phyloP scores from a whole-genome alignment of 306 rosid genomes.

The Cyclanthera cordifolia region DNA sequence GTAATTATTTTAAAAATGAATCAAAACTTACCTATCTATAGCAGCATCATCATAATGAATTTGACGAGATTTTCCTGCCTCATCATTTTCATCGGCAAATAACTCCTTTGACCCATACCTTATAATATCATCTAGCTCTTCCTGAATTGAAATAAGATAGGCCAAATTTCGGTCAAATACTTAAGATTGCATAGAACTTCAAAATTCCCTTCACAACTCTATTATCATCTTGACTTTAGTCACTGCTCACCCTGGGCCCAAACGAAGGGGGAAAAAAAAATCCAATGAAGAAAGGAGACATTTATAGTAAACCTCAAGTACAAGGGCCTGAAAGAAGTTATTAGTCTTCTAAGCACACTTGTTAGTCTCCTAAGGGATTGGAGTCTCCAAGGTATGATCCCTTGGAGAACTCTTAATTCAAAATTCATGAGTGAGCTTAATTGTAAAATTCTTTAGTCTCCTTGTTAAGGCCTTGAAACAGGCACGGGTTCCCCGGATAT shows the following conservation, averaged over 20 bases:
- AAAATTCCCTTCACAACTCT: no score
- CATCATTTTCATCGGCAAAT: constrained; percentile 93
- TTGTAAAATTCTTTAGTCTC: no score
- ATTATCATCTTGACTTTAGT: background rate
- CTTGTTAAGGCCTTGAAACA: no score
- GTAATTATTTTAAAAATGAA: no score
- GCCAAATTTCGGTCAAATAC: background rate
- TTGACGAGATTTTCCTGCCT: constrained; percentile 87
- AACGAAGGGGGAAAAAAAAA: no score
- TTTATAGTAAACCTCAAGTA: background rate
- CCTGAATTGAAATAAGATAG: constrained; percentile 30
- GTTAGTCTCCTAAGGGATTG: background rate
- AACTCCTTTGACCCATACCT: constrained; percentile 94
- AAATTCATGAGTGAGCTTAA: no score
- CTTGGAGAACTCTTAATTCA: no score
- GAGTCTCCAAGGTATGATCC: no score
- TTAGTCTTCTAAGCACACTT: background rate
- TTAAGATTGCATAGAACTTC: no score
- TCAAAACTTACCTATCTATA: no score
- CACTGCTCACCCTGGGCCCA: background rate
- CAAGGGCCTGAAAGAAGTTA: background rate
- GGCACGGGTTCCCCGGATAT: no score
- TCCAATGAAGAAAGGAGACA: no score
- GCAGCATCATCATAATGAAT: constrained; percentile 43
- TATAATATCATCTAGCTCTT: constrained; percentile 93